Percentiles rank a stretch among this genome's conserved stretches.
These are phyloP conservation scores for Yarrowia osloensis DNA, from an alignment of 805 yeast species.

Conservation along the genomic window DNA sequence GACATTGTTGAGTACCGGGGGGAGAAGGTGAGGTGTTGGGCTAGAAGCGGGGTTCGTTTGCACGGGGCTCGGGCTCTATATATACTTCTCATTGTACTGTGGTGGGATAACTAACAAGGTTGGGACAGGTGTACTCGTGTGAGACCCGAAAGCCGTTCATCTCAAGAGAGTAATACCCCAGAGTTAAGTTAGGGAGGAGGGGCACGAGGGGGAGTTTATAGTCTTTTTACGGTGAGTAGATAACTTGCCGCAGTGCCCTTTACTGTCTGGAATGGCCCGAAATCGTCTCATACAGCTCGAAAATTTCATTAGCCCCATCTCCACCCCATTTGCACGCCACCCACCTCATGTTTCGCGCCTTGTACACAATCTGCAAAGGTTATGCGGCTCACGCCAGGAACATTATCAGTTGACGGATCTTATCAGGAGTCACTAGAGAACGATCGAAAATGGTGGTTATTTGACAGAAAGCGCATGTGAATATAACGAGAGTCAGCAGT, in stretches of 20 bases:
- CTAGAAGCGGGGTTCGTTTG: not conserved
- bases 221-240: not conserved
- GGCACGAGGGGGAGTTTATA: not conserved
- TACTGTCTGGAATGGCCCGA: too few relatives aligned
- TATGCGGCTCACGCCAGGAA: not conserved
- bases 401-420: not conserved
- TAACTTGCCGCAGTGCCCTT: too few relatives aligned
- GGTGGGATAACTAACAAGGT: constrained; percentile 15
- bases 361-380: not conserved
- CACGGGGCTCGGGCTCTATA: constrained; percentile 1
- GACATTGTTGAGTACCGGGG: constrained; percentile 16
- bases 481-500: too few relatives aligned
- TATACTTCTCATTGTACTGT: constrained; percentile 17
- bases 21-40: not conserved
- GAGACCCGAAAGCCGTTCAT: not conserved
- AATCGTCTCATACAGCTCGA: too few relatives aligned
- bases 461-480: too few relatives aligned
- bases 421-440: not conserved
- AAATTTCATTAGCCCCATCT: not conserved
- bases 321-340: not conserved
- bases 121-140: not conserved
- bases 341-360: too few relatives aligned
- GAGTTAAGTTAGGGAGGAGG: not conserved
- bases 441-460: too few relatives aligned
- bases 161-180: not conserved